These are phyloP conservation scores for Flaveria linearis DNA, from an alignment of 129 eudicot genomes.

Conservation along the genomic window DNA sequence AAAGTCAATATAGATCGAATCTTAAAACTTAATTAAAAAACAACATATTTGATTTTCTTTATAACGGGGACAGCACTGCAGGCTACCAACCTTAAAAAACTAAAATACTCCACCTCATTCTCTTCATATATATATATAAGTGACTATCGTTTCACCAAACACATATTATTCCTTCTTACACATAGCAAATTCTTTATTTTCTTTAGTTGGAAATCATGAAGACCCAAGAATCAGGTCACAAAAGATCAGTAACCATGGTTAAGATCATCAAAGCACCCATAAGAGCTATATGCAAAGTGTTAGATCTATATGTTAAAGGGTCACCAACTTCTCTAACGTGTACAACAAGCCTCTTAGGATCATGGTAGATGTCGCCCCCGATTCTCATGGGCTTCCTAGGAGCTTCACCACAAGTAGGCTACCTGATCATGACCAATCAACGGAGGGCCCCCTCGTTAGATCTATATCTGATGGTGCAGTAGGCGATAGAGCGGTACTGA, in stretches of 20 bases:
- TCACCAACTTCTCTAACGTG: constrained; percentile 14
- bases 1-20: neutral
- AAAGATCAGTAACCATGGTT: constrained; percentile 4
- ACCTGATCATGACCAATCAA: constrained; percentile 11
- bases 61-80: neutral
- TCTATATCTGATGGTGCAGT: constrained; percentile 4
- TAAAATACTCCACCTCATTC: neutral
- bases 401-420: constrained; percentile 23
- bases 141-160: neutral
- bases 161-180: neutral
- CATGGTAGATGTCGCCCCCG: neutral
- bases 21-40: neutral
- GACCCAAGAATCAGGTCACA: neutral
- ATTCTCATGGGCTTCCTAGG: constrained; percentile 23
- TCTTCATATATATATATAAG: neutral
- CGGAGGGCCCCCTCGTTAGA: constrained; percentile 19
- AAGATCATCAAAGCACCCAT: constrained; percentile 31
- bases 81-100: neutral
- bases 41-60: neutral
- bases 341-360: constrained; percentile 17
- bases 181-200: neutral
- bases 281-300: constrained; percentile 23
- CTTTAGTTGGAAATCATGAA: neutral
- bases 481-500: neutral
- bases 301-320: constrained; percentile 21